phyloP scores from a whole-genome alignment of 805 yeast genomes.

The Ogataea philodendri region DNA sequence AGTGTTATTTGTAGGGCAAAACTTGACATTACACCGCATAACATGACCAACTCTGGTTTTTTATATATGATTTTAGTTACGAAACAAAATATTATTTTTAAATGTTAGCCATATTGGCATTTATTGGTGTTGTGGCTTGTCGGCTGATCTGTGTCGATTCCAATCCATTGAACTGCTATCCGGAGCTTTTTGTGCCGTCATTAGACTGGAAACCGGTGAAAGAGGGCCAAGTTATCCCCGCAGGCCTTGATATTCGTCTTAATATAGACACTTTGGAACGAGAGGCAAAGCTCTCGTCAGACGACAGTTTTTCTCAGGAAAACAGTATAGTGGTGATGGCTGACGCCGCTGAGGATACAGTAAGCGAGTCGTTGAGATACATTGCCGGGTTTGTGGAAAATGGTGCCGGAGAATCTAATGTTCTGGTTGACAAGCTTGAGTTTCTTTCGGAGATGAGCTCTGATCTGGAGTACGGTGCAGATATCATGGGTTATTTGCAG shows the following conservation, averaged over 20 bases:
- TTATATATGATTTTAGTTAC: neutral
- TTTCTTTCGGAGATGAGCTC: conserved; percentile 60
- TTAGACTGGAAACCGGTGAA: conserved; percentile 65
- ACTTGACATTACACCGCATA: too few relatives aligned
- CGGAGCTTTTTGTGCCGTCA: conserved; percentile 59
- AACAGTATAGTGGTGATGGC: conserved; percentile 4
- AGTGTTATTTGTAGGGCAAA: neutral
- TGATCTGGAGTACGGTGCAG: conserved; percentile 59
- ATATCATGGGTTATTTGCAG: conserved; percentile 38
- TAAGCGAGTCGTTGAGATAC: conserved; percentile 6
- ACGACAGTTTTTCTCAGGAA: conserved; percentile 19
- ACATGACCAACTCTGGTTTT: neutral
- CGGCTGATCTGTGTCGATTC: conserved; percentile 41
- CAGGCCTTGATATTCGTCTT: conserved; percentile 73
- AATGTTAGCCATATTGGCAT: conserved; percentile 1
- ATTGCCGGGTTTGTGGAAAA: conserved; percentile 10
- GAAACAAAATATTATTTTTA: neutral
- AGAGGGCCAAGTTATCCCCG: conserved; percentile 76
- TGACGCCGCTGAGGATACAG: conserved; percentile 1
- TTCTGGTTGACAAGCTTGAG: conserved; percentile 33
- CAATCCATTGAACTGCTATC: conserved; percentile 56
- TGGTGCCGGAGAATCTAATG: conserved; percentile 8
- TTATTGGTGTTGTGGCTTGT: neutral
- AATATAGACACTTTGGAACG: conserved; percentile 68
- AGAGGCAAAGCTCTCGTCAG: conserved; percentile 67